phyloP scores from a whole-genome alignment of 2,329 filamentous ascomycete genomes.

The Incumbomyces lentus region DNA sequence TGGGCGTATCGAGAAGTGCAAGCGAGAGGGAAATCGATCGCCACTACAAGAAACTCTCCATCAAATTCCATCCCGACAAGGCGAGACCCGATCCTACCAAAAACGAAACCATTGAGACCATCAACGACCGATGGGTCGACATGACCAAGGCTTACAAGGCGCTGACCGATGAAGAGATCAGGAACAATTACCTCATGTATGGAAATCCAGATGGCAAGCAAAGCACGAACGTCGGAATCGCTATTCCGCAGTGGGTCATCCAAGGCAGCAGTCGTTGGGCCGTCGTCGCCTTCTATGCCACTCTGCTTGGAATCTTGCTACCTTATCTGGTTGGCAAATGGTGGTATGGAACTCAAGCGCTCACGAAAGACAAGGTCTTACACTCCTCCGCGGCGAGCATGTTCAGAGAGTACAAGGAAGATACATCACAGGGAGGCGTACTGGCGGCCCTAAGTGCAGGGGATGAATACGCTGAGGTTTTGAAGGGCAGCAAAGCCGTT shows the following conservation, averaged over 20 bases:
- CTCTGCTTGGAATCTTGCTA: constrained; percentile 76
- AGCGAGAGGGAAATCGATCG: constrained; percentile 86
- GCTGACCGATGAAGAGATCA: constrained; percentile 90
- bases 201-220: constrained; percentile 98
- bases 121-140: constrained; percentile 87
- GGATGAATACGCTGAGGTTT: constrained; percentile 68
- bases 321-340: constrained; percentile 91
- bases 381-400: constrained; percentile 90
- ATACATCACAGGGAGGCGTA: constrained; percentile 68
- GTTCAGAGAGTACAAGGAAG: constrained; percentile 85
- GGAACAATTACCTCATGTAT: constrained; percentile 93
- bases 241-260: constrained; percentile 83
- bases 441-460: constrained; percentile 73
- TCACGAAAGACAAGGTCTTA: constrained; percentile 86
- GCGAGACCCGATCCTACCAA: constrained; percentile 68
- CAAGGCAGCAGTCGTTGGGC: constrained; percentile 93
- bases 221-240: constrained; percentile 94
- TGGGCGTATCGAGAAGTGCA: constrained; percentile 72
- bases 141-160: constrained; percentile 97
- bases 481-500: constrained; percentile 71
- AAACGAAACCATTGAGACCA: constrained; percentile 75
- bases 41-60: constrained; percentile 76
- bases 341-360: constrained; percentile 95
- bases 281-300: constrained; percentile 78
- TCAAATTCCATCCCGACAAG: constrained; percentile 90